A percentile compares a stretch with the other conserved stretches of the same genome.
phyloP scores from a whole-genome alignment of 495 filamentous ascomycete species.

The Neurospora discreta region DNA sequence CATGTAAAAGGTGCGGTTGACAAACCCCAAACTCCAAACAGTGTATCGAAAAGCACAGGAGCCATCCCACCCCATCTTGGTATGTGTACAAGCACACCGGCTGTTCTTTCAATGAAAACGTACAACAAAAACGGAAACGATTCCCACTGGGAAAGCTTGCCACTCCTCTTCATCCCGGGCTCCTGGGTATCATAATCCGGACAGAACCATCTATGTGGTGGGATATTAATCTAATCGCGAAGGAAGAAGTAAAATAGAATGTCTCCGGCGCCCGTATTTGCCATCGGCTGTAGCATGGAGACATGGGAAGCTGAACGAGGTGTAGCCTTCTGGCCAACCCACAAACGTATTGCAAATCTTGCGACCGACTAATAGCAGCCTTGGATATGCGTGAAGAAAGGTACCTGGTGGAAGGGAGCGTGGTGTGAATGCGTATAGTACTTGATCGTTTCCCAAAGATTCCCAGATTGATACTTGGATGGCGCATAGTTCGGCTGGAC shows the following conservation, averaged over 20 bases:
- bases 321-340: not conserved
- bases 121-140: not conserved
- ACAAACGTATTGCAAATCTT: not conserved
- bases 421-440: conserved; percentile 24
- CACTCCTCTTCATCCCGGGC: not conserved
- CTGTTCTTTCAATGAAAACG: not conserved
- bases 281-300: not conserved
- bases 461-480: conserved; percentile 28
- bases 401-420: conserved; percentile 38
- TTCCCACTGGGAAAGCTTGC: not conserved
- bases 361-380: conserved; percentile 32
- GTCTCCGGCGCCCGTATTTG: not conserved
- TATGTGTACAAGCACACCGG: not conserved
- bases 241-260: not conserved
- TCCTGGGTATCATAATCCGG: not conserved
- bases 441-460: conserved; percentile 33
- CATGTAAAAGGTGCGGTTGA: not conserved
- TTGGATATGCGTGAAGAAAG: conserved; percentile 34
- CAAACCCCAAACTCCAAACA: not conserved
- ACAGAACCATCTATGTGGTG: not conserved
- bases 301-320: not conserved
- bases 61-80: not conserved
- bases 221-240: not conserved
- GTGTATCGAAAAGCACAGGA: not conserved
- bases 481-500: conserved; percentile 16